Percentiles rank a stretch among this genome's conserved stretches.
Evolutionary conservation across 306 rosid species (phyloP).

Genomic region (Fragaria vesca): DNA sequence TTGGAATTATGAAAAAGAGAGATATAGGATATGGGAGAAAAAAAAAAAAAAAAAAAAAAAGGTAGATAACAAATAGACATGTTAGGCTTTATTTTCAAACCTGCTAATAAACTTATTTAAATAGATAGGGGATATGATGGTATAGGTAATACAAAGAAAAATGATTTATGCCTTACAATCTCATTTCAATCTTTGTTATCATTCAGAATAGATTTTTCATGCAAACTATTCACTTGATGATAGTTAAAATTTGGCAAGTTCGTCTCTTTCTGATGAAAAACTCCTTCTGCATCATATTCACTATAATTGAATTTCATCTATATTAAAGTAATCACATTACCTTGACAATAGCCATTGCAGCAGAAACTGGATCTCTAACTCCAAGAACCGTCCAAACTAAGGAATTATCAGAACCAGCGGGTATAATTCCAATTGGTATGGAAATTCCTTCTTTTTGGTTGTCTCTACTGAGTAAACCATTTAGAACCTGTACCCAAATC

Average conservation of each 20-base stretch:
- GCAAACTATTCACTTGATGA: constrained; percentile 1
- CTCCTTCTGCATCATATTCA: background rate
- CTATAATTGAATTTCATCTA: background rate
- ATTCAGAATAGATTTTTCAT: background rate
- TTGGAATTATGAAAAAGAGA: background rate
- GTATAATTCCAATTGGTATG: constrained; percentile 95
- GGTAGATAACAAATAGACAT: background rate
- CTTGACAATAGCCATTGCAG: constrained; percentile 98
- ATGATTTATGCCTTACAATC: background rate
- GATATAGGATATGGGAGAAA: background rate
- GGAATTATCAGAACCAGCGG: constrained; percentile 99
- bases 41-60: background rate
- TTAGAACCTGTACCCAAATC: constrained; percentile 72
- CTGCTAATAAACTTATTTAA: background rate
- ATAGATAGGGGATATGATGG: background rate
- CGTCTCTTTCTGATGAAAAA: background rate
- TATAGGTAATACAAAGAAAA: background rate
- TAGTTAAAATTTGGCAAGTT: background rate
- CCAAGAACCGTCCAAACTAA: constrained; percentile 99
- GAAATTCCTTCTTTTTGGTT: constrained; percentile 99
- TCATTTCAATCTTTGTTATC: background rate
- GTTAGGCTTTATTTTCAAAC: background rate
- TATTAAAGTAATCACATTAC: constrained; percentile 33
- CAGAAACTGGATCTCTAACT: constrained; percentile 92
- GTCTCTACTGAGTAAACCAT: constrained; percentile 91